Base-by-base conservation (phyloP, 768 basidiomycete genomes). In the Tylopilus intermedius region DNA sequence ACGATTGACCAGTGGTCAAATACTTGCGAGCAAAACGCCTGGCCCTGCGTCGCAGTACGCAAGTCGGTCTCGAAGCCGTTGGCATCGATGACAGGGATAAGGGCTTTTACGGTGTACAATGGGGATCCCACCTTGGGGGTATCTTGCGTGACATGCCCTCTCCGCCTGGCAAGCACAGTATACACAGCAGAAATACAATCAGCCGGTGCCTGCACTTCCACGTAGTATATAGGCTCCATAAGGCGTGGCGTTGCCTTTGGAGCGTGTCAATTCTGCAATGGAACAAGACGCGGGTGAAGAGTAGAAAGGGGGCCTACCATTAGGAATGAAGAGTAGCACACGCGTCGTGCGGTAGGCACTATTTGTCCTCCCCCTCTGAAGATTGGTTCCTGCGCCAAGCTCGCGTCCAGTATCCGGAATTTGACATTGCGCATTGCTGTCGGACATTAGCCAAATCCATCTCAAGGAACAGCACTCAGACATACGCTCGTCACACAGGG, bases 1-100 rank as follows among this genome's bases (percentile, higher is more conserved):
- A 98, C 95, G 63, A 95, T 90, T 14, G 89, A 88, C 96, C 96
- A 99, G 63, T 99, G 96, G 69, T 98, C 95, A 71, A 98, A 99
- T 57, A 91, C 83, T 70, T 97, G 94, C 62, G 93, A 75, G 65
- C 94, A 96, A 76, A 97, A 98, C n/a, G 96, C 96, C 70, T 98
- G 96, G 26, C 96, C 96, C 71, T 96, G 93, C 24, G 96, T 99
- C 44, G 96, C 93, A 45, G 94, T 98, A 62, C 96, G 77, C 67
- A 99, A 72, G 74, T 99, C 96, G 4, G 94, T 96, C 76, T 99
- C 96, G 69, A 99, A 99, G 0, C 96, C 96, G 64, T 97, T 97
- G 42, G 96, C 91, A 66, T 99, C 96, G 57, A 99, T 92, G 43
- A 98, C 95, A 3, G 96, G 96, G 55, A 99, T 98, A 45, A 97